Evolutionary conservation across 176 grass and related monocot genomes (phyloP).

Genomic region (Phragmites australis): DNA sequence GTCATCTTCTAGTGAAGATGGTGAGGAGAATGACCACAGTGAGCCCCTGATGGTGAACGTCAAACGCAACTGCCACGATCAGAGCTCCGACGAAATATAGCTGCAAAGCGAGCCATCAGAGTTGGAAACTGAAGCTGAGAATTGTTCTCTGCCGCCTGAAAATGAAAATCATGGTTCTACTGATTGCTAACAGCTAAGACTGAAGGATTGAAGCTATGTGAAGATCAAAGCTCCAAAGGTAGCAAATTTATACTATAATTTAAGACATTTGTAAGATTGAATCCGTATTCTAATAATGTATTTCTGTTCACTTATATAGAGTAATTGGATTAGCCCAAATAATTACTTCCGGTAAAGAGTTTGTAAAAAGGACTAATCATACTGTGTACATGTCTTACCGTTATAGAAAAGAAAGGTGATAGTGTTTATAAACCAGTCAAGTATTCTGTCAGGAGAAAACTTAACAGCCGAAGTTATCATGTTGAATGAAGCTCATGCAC

Average conservation of each 20-base stretch:
- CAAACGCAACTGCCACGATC: not conserved
- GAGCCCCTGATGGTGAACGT: not conserved
- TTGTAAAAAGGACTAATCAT: constrained; percentile 19
- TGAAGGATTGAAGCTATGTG: constrained; percentile 18
- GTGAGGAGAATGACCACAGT: constrained; percentile 37
- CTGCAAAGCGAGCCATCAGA: constrained; percentile 30
- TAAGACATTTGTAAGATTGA: constrained; percentile 32
- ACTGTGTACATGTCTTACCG: constrained; percentile 25
- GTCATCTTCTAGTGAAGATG: constrained; percentile 48
- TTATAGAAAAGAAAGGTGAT: constrained; percentile 1
- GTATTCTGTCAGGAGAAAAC: not conserved
- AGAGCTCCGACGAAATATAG: constrained; percentile 40
- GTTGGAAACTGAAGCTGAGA: constrained; percentile 43
- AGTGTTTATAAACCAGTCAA: not conserved
- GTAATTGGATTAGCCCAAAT: constrained; percentile 29
- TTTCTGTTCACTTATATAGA: not conserved
- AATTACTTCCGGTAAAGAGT: constrained; percentile 5
- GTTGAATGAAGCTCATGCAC: not conserved
- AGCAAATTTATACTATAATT: constrained; percentile 2
- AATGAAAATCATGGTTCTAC: constrained; percentile 13
- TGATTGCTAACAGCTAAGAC: constrained; percentile 39
- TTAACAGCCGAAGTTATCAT: not conserved
- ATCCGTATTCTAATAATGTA: constrained; percentile 26
- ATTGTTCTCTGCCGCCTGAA: constrained; percentile 12
- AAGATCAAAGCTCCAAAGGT: constrained; percentile 24